Evolutionary conservation across 164 flowering plant genomes (phyloP).

Genomic region (Echeveria elegans): DNA sequence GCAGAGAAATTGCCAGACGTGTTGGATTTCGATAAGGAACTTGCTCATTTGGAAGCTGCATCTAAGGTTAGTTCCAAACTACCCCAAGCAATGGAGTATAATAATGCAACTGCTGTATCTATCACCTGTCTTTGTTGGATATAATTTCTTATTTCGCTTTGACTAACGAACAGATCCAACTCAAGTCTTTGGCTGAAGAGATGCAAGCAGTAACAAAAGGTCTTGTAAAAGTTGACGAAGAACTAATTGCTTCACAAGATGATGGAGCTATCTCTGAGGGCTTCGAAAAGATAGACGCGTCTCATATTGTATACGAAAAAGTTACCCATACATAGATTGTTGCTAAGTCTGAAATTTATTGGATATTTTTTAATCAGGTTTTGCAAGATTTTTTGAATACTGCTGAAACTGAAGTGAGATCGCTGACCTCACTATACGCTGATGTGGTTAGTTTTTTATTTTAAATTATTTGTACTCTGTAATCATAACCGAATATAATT

Average conservation of each 20-base stretch:
- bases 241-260: conserved; percentile 73
- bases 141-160: conserved; percentile 1
- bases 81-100: too few species aligned
- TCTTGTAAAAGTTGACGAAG: conserved; percentile 96
- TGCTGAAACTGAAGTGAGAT: too few species aligned
- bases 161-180: conserved; percentile 52
- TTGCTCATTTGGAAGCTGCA: conserved; percentile 79
- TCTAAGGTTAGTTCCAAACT: conserved; percentile 63
- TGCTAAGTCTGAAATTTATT: too few species aligned
- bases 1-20: conserved; percentile 91
- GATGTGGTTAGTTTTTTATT: too few species aligned
- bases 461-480: too few species aligned
- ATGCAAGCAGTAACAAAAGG: conserved; percentile 99
- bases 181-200: conserved; percentile 94
- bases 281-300: conserved; percentile 65
- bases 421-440: too few species aligned
- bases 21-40: conserved; percentile 89
- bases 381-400: too few species aligned
- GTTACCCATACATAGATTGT: too few species aligned
- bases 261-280: conserved; percentile 82
- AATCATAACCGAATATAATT: too few species aligned
- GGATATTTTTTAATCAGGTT: too few species aligned
- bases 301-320: too few species aligned
- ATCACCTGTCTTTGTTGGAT: not conserved
- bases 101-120: not conserved